Base-by-base conservation (phyloP, 495 filamentous ascomycete genomes). In the Bryoglossum gracile region DNA sequence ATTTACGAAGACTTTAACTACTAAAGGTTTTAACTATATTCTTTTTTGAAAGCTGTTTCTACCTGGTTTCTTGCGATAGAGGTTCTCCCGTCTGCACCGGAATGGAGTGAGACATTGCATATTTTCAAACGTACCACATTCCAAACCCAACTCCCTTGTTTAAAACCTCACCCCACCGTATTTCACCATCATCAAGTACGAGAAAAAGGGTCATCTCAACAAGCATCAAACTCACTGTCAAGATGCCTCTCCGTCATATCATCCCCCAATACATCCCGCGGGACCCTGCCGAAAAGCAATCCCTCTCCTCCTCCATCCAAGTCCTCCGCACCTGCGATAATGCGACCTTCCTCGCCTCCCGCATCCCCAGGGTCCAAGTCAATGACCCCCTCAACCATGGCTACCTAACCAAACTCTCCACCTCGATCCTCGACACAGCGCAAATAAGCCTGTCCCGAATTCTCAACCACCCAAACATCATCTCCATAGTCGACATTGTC, bases 1-100 rank as follows among this genome's bases (percentile, higher is more conserved):
- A 51, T 81, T 16, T 81, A 74, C 63, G 86, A 89, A 62, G 80
- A 82, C 64, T 89, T 90, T 41, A 57, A 55, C 30, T 60, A 55
- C 24, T 60, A 36, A 44, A n/a, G n/a, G n/a, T n/a, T n/a, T n/a
- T n/a, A n/a, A n/a, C n/a, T n/a, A n/a, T n/a, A n/a, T n/a, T n/a
- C n/a, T n/a, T n/a, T n/a, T n/a, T n/a, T n/a, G n/a, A n/a, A n/a
- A n/a, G n/a, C n/a, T n/a, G n/a, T n/a, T n/a, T n/a, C n/a, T n/a
- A n/a, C n/a, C n/a, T n/a, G n/a, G n/a, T n/a, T n/a, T n/a, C n/a
- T n/a, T n/a, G n/a, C n/a, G n/a, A n/a, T n/a, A n/a, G n/a, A n/a
- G n/a, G n/a, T n/a, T n/a, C n/a, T n/a, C n/a, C n/a, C n/a, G n/a
- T n/a, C n/a, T n/a, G n/a, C 2, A 11, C 4, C 37, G 8, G 6